phyloP scores from a whole-genome alignment of 371 early-diverging fungal species.

The Blyttiomyces sp. region DNA sequence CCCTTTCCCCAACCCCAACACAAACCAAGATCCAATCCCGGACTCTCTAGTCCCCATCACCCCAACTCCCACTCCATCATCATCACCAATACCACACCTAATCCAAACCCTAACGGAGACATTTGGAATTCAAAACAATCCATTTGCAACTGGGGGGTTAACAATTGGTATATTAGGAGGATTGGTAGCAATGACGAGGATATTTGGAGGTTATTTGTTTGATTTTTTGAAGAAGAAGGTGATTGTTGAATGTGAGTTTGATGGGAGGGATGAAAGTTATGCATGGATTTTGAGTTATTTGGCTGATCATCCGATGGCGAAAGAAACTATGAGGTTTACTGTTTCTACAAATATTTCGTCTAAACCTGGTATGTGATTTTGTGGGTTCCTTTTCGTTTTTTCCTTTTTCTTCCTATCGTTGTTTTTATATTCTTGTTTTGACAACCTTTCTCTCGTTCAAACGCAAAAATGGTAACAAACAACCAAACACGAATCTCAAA shows the following conservation, averaged over 20 bases:
- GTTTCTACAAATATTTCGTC: no score
- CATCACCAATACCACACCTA: no score
- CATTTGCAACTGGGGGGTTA: neutral
- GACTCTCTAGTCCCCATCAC: no score
- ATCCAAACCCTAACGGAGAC: no score
- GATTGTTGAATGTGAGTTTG: constrained; percentile 58
- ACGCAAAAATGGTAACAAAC: no score
- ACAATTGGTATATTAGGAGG: neutral
- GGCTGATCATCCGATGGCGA: constrained; percentile 57
- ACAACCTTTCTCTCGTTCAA: no score
- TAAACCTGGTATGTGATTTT: no score
- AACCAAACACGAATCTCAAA: no score
- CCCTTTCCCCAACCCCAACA: no score
- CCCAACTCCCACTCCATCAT: no score
- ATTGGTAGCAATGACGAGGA: neutral
- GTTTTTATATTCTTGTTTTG: neutral
- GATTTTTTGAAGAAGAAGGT: neutral
- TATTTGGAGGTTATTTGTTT: neutral
- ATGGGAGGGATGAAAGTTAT: constrained; percentile 61
- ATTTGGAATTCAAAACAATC: neutral
- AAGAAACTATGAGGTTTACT: constrained; percentile 54
- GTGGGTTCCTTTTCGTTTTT: no score
- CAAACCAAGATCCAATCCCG: no score
- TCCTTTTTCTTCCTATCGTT: neutral
- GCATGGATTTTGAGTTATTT: constrained; percentile 58